Percentiles rank a stretch among this genome's conserved stretches.
Conservation (phyloP, 78 protist species). For the Mastigamoeba balamuthi region DNA sequence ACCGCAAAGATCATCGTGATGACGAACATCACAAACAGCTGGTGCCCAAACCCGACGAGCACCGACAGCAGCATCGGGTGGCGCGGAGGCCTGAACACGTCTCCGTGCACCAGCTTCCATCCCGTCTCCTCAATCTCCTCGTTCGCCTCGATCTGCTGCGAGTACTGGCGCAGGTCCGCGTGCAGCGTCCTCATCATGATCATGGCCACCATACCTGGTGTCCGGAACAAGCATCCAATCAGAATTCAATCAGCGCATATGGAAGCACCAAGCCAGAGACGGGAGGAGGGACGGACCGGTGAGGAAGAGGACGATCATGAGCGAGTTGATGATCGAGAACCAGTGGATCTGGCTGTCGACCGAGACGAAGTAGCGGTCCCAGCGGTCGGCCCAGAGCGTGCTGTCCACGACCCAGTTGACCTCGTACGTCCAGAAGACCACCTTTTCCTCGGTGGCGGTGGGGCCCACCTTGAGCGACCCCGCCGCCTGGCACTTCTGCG, state of each 20-base stretch:
- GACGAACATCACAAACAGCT: slow-evolving; percentile 68
- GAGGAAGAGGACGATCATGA: slow-evolving; percentile 85
- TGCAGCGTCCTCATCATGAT: slow-evolving; percentile 84
- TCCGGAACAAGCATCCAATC: too few relatives aligned
- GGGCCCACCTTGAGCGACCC: not conserved
- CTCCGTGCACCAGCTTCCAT: slow-evolving; percentile 97
- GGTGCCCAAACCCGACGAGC: slow-evolving; percentile 78
- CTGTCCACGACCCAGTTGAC: slow-evolving; percentile 52
- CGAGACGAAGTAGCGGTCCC: slow-evolving; percentile 84
- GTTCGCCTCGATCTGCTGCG: slow-evolving; percentile 26
- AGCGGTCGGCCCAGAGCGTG: slow-evolving; percentile 84
- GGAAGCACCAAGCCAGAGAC: too few relatives aligned
- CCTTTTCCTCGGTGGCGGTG: not conserved
- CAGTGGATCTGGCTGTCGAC: slow-evolving; percentile 75
- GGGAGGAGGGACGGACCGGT: slow-evolving; percentile 44
- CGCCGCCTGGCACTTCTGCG: not conserved
- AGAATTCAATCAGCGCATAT: too few relatives aligned
- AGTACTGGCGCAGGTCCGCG: slow-evolving; percentile 63
- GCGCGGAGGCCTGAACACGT: slow-evolving; percentile 91
- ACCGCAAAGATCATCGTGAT: slow-evolving; percentile 75
- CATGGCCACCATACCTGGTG: slow-evolving; percentile 77
- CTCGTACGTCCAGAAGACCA: slow-evolving; percentile 58
- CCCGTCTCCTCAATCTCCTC: slow-evolving; percentile 83
- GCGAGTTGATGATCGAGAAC: slow-evolving; percentile 90
- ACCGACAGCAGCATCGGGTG: slow-evolving; percentile 60